Evolutionary conservation across 2,329 filamentous ascomycete species (phyloP).

Genomic region (Periconia digitata): DNA sequence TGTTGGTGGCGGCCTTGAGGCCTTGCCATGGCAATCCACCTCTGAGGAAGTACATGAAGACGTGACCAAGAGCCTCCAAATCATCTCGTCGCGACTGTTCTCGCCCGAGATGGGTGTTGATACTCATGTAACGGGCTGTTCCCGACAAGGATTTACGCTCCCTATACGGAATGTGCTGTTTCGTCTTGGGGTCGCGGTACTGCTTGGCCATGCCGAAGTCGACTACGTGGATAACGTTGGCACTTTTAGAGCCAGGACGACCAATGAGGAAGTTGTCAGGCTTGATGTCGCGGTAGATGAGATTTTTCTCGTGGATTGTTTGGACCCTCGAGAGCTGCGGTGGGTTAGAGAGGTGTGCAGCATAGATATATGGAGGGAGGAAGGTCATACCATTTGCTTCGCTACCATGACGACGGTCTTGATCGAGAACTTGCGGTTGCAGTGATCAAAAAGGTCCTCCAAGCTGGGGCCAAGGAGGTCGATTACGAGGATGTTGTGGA

Average conservation of each 20-base stretch:
- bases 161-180: slow-evolving; percentile 97
- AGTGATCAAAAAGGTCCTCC: slow-evolving; percentile 97
- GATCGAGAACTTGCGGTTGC: slow-evolving; percentile 89
- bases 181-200: slow-evolving; percentile 97
- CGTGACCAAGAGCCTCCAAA: slow-evolving; percentile 77
- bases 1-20: slow-evolving; percentile 69
- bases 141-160: slow-evolving; percentile 96
- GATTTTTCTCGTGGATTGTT: slow-evolving; percentile 96
- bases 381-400: slow-evolving; percentile 85
- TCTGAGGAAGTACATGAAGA: slow-evolving; percentile 70
- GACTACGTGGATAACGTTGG: slow-evolving; percentile 97
- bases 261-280: slow-evolving; percentile 99
- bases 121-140: slow-evolving; percentile 98
- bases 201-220: slow-evolving; percentile 99
- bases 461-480: slow-evolving; percentile 92
- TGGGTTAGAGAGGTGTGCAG: slow-evolving; percentile 12
- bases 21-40: slow-evolving; percentile 70
- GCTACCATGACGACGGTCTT: slow-evolving; percentile 99
- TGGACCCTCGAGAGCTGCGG: slow-evolving; percentile 81
- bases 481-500: slow-evolving; percentile 98
- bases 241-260: slow-evolving; percentile 85
- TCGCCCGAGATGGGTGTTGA: slow-evolving; percentile 96
- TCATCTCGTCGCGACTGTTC: slow-evolving; percentile 97
- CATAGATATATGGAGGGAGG: neutral
- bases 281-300: slow-evolving; percentile 99